Base-by-base conservation (phyloP, 495 filamentous ascomycete species). In the Daldinia caldariorum region DNA sequence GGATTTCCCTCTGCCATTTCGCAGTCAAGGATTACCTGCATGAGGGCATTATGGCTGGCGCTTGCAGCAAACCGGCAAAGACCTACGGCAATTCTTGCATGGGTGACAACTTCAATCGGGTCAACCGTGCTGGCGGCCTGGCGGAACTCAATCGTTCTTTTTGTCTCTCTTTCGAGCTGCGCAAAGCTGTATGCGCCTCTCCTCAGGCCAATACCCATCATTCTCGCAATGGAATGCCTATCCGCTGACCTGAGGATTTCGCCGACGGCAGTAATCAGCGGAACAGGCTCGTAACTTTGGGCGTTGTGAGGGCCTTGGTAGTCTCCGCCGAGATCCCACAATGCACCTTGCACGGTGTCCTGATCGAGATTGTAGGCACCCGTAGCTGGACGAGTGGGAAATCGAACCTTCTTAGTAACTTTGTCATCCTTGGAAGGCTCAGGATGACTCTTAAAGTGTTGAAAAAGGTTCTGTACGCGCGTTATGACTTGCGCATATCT, bases 61-160 rank as follows among this genome's bases (percentile, higher is more conserved):
- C 16, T 20, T 16, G 37, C 49, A 4, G 63, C 70, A 16, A 66
- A 69, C 26, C 71, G 62, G 12, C 63, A 71, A 0, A 71, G 62
- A 9, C 58, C 34, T 9, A 74, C 49, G 0, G 63, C 35, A 13
- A 73, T 37, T 4, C 63, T 69, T 22, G 64, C 67, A 12, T 63
- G 56, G 4, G 61, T 59, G 3, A 76, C 39, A 2, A 76, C 58
- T 31, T 58, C 61, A 7, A 47, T 58, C 0, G 67, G 9, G 3
- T 74, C 65, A 4, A 71, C 20, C 0, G 58, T 71, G 8, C 57
- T 34, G 1, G 71, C 67, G 12, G 63, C 32, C 29, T 71, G 70
- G 9, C 74, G 65, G 18, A 76, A 74, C 50, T 76, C 74, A 6
- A 76, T 60, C 1, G 74, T 76, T 1, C 70, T 60, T 49, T 71